Percentiles rank a stretch among this genome's conserved stretches.
phyloP scores from a whole-genome alignment of 768 basidiomycete species.

The Amanita exitialis region DNA sequence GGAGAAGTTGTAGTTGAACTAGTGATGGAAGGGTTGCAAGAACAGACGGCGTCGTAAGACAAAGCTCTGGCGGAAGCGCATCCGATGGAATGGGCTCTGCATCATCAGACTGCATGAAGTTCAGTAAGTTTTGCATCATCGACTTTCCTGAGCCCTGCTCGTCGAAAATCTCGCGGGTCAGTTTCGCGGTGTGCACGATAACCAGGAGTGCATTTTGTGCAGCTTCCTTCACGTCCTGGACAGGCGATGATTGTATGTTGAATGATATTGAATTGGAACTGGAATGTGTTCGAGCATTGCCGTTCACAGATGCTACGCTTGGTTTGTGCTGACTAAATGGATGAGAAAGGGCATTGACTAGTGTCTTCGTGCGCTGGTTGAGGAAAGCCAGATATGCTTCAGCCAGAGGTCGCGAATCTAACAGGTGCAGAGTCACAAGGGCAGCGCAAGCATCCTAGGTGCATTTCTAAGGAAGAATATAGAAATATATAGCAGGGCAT shows the following conservation, averaged over 20 bases:
- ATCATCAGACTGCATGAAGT: conserved; percentile 42
- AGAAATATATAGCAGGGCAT: conserved; percentile 11
- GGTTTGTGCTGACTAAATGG: conserved; percentile 23
- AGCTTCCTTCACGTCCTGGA: conserved; percentile 45
- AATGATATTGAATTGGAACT: conserved; percentile 1
- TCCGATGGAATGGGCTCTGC: conserved; percentile 22
- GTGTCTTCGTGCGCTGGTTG: conserved; percentile 53
- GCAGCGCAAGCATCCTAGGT: conserved; percentile 65
- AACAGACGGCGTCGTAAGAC: conserved; percentile 57
- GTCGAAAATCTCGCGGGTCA: conserved; percentile 50
- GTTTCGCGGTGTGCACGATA: conserved; percentile 48
- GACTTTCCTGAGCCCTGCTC: conserved; percentile 24
- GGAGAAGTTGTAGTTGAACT: conserved; percentile 71
- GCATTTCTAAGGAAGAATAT: background rate
- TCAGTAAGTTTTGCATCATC: conserved; percentile 46
- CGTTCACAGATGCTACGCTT: conserved; percentile 20
- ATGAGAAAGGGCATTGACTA: conserved; percentile 18
- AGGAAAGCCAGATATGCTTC: conserved; percentile 69
- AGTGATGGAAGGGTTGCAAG: conserved; percentile 73
- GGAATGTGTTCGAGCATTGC: conserved; percentile 18
- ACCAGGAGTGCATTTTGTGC: conserved; percentile 41
- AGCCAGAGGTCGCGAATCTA: conserved; percentile 73
- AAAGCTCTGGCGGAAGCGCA: conserved; percentile 26
- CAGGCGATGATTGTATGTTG: conserved; percentile 19
- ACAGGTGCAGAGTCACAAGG: conserved; percentile 75